These are phyloP conservation scores for Termitomyces sp. DNA, from an alignment of 768 basidiomycete genomes.

Conservation along the genomic window DNA sequence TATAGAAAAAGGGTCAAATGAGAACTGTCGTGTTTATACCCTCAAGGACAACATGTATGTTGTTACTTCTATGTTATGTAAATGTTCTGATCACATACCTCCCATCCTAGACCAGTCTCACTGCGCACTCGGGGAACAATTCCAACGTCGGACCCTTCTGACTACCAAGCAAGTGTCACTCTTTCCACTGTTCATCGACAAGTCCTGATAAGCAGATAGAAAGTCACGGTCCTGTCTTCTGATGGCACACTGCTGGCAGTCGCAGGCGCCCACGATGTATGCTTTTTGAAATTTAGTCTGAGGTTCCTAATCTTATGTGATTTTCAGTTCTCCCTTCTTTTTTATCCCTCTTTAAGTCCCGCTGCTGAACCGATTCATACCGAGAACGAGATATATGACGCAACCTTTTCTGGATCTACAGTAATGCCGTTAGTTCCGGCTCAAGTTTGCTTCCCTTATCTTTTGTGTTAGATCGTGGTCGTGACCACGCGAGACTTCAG, in stretches of 20 bases:
- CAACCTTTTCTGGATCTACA: constrained; percentile 65
- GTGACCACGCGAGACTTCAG: constrained; percentile 62
- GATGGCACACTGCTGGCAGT: constrained; percentile 62
- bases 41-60: constrained; percentile 59
- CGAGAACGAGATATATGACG: constrained; percentile 84
- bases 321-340: constrained; percentile 59
- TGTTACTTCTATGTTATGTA: background rate
- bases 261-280: constrained; percentile 71
- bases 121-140: constrained; percentile 61
- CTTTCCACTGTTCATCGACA: background rate
- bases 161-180: constrained; percentile 76
- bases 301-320: constrained; percentile 1
- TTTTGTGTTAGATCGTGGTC: constrained; percentile 51
- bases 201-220: constrained; percentile 45
- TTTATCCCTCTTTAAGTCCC: constrained; percentile 56
- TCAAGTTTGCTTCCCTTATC: background rate
- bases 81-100: background rate
- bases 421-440: constrained; percentile 34
- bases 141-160: constrained; percentile 55
- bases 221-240: constrained; percentile 82
- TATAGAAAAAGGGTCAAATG: constrained; percentile 65
- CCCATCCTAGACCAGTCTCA: constrained; percentile 46
- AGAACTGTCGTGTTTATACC: constrained; percentile 78
- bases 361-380: constrained; percentile 49
- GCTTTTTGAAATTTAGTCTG: constrained; percentile 20